A percentile compares a stretch with the other conserved stretches of the same genome.
These are phyloP conservation scores for Botrytis tulipae DNA, from an alignment of 2,329 filamentous ascomycete species.

Conservation along the genomic window DNA sequence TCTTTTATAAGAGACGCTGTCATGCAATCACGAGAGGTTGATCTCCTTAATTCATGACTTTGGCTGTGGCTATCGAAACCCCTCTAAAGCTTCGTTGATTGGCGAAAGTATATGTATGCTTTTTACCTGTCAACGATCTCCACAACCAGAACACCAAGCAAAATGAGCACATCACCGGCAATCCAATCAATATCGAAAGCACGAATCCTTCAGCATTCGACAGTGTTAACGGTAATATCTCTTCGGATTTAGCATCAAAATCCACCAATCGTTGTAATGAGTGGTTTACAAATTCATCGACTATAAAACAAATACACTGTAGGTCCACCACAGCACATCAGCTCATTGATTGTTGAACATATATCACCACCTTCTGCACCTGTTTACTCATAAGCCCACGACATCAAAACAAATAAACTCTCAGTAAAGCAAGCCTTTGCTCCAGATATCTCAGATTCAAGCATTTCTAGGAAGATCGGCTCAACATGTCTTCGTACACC, in stretches of 20 bases:
- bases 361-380: neutral
- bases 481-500: neutral
- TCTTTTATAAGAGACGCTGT: neutral
- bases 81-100: neutral
- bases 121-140: neutral
- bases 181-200: neutral
- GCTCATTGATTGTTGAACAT: neutral
- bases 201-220: neutral
- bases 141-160: neutral
- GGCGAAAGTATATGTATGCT: neutral
- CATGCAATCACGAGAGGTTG: neutral
- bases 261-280: neutral
- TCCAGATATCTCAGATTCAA: neutral
- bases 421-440: too few relatives aligned
- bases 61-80: neutral
- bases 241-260: neutral
- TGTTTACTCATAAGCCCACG: neutral
- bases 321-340: neutral
- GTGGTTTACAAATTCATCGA: neutral
- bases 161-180: neutral
- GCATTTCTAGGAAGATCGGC: neutral
- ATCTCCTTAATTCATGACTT: neutral
- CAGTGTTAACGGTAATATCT: neutral
- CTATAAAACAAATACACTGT: neutral
- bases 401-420: neutral